Evolutionary conservation across 1,139 yeast species (phyloP).

Genomic region (Suhomyces kunorum): DNA sequence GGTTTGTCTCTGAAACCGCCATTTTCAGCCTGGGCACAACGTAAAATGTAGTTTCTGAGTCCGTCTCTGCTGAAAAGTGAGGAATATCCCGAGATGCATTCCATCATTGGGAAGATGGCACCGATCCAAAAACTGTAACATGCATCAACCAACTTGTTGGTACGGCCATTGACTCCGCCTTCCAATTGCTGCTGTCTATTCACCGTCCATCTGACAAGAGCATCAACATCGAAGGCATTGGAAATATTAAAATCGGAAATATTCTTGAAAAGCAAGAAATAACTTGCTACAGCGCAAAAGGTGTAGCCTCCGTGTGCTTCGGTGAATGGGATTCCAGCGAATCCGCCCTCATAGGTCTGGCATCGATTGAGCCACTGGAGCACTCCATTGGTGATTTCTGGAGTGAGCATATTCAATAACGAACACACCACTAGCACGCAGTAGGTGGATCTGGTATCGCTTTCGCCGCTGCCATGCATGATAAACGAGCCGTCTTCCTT

Average conservation of each 20-base stretch:
- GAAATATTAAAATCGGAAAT: constrained; percentile 14
- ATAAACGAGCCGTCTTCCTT: constrained; percentile 68
- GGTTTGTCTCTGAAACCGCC: constrained; percentile 95
- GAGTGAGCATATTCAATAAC: constrained; percentile 61
- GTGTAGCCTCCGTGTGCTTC: constrained; percentile 99
- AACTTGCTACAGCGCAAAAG: constrained; percentile 81
- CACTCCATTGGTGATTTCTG: constrained; percentile 56
- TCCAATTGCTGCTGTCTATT: constrained; percentile 69
- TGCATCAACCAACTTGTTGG: constrained; percentile 93
- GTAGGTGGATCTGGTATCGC: constrained; percentile 83
- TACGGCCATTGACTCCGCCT: constrained; percentile 87
- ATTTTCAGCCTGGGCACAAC: constrained; percentile 65
- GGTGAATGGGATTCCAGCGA: constrained; percentile 74
- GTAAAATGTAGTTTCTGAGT: constrained; percentile 64
- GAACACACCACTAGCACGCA: constrained; percentile 81
- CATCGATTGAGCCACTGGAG: constrained; percentile 66
- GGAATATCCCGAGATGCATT: constrained; percentile 40
- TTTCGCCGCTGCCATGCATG: constrained; percentile 80
- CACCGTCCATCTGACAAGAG: constrained; percentile 63
- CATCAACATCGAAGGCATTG: constrained; percentile 39
- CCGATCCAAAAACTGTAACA: constrained; percentile 98
- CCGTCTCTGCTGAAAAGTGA: constrained; percentile 54
- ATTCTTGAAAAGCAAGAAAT: constrained; percentile 49
- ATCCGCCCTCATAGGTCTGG: constrained; percentile 95
- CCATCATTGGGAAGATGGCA: constrained; percentile 66